Conservation (phyloP, 192 early-diverging fungal genomes). For the Coemansia biformis region DNA sequence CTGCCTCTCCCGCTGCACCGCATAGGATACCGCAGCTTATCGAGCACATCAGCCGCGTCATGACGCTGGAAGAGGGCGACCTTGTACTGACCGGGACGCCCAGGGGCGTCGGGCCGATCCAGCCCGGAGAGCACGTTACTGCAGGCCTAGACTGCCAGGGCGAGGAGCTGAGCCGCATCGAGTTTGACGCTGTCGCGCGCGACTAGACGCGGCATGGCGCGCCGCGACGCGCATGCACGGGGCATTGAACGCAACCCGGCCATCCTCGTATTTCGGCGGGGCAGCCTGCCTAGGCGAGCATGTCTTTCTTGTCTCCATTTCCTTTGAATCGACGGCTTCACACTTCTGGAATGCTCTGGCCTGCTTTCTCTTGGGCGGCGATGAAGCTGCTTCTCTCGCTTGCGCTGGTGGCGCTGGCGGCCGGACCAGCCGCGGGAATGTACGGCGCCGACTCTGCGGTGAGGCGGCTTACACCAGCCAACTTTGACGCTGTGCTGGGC, state of each 20-base stretch:
- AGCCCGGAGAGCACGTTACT: slow-evolving; percentile 70
- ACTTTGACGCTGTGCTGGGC: slow-evolving; percentile 61
- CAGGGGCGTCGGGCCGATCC: slow-evolving; percentile 77
- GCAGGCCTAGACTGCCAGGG: slow-evolving; percentile 58
- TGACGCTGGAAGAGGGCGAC: slow-evolving; percentile 87
- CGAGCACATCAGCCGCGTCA: slow-evolving; percentile 74
- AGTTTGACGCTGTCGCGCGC: slow-evolving; percentile 34
- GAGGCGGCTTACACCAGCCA: slow-evolving; percentile 52
- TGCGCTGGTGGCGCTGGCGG: slow-evolving; percentile 13
- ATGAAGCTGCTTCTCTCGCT: slow-evolving; percentile 1
- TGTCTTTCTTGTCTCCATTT: not conserved
- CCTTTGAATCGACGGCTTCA: not conserved
- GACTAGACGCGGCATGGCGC: slow-evolving; percentile 1
- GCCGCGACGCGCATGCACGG: too few species aligned
- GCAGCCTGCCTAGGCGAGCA: too few species aligned
- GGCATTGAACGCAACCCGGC: too few species aligned
- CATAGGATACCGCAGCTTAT: slow-evolving; percentile 73
- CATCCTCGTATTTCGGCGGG: too few species aligned
- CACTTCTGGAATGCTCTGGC: too few species aligned
- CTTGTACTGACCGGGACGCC: slow-evolving; percentile 90
- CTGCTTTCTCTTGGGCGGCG: not conserved
- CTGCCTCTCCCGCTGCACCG: too few species aligned
- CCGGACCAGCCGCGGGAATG: slow-evolving; percentile 39
- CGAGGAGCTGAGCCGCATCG: slow-evolving; percentile 39
- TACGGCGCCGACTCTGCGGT: slow-evolving; percentile 57